phyloP scores from a whole-genome alignment of 306 rosid species.

The Rosa lucieae region DNA sequence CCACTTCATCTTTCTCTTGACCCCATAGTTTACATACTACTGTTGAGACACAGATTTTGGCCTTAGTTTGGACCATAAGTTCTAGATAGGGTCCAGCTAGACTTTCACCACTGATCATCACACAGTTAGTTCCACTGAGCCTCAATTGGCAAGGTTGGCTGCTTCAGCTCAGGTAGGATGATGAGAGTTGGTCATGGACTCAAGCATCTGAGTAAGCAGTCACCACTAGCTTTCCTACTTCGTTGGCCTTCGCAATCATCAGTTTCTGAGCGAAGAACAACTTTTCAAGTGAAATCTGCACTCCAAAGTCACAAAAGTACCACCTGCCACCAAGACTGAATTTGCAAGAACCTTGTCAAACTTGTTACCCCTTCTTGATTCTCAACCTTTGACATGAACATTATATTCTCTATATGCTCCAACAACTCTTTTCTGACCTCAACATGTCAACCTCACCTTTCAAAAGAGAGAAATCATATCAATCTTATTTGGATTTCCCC shows the following conservation, averaged over 20 bases:
- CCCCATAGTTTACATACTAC: not conserved
- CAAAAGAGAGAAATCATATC: too few species aligned
- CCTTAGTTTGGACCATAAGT: not conserved
- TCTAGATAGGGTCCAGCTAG: not conserved
- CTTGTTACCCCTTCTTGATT: constrained; percentile 27
- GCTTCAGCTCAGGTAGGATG: constrained; percentile 50
- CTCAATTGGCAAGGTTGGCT: constrained; percentile 45
- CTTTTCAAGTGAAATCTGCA: constrained; percentile 45
- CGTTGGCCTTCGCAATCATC: constrained; percentile 24
- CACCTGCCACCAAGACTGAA: constrained; percentile 41
- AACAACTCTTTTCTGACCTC: too few species aligned
- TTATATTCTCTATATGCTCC: too few species aligned
- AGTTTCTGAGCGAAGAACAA: constrained; percentile 35
- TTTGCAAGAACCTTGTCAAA: constrained; percentile 38
- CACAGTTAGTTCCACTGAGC: constrained; percentile 23
- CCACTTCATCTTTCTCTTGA: not conserved
- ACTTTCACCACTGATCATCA: constrained; percentile 42
- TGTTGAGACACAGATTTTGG: constrained; percentile 31
- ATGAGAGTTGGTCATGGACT: constrained; percentile 38
- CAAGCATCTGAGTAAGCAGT: constrained; percentile 39
- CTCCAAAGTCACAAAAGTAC: constrained; percentile 28
- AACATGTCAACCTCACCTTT: too few species aligned
- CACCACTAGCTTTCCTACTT: constrained; percentile 38
- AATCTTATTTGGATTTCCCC: too few species aligned
- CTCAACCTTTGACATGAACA: too few species aligned